Conservation (phyloP, 768 basidiomycete species). For the Hericium rajendrae region DNA sequence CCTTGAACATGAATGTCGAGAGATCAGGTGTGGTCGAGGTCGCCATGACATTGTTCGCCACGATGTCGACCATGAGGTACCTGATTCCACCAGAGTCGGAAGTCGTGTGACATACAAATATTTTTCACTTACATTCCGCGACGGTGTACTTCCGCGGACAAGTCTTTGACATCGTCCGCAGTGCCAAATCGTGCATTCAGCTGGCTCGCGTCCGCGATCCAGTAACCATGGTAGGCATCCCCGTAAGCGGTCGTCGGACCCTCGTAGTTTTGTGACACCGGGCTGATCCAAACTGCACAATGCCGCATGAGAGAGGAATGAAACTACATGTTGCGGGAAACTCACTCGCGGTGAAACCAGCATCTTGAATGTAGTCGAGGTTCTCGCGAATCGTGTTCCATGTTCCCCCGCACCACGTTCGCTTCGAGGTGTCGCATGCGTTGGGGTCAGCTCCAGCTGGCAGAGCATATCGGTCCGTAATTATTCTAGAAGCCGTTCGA, state of each 20-base stretch:
- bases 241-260: conserved; percentile 66
- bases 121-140: conserved; percentile 50
- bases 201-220: conserved; percentile 58
- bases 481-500: conserved; percentile 31
- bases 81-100: conserved; percentile 15
- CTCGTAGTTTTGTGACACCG: conserved; percentile 69
- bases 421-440: conserved; percentile 46
- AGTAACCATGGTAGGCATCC: conserved; percentile 82
- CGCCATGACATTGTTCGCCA: conserved; percentile 82
- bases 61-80: conserved; percentile 81
- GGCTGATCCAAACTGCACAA: conserved; percentile 68
- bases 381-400: conserved; percentile 67
- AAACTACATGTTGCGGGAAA: conserved; percentile 1
- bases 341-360: conserved; percentile 71
- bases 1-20: conserved; percentile 60
- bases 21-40: conserved; percentile 52
- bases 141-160: conserved; percentile 56
- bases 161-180: conserved; percentile 57
- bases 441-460: conserved; percentile 41
- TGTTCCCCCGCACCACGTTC: conserved; percentile 82
- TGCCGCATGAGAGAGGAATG: not conserved
- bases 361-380: conserved; percentile 78
- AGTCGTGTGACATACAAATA: not conserved
- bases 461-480: conserved; percentile 72
- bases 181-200: conserved; percentile 70